phyloP scores from a whole-genome alignment of 2,329 filamentous ascomycete genomes.

The Periconia macrospinosa region DNA sequence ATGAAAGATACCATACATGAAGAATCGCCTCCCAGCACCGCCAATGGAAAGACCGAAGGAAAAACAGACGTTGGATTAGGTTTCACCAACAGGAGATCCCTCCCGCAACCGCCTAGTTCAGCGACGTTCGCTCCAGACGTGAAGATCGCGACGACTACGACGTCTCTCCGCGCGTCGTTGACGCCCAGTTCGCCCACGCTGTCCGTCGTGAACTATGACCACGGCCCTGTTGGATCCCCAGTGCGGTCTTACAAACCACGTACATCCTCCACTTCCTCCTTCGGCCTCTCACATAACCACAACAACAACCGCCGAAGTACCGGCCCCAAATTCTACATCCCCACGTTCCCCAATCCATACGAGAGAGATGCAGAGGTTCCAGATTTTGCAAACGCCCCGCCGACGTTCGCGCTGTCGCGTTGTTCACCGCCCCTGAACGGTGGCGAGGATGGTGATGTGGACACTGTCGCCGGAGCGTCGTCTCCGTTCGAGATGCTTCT shows the following conservation, averaged over 20 bases:
- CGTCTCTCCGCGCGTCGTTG: conserved; percentile 41
- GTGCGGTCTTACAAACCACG: conserved; percentile 7
- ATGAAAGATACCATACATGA: conserved; percentile 43
- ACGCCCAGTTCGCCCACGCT: conserved; percentile 46
- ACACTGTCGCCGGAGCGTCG: conserved; percentile 17
- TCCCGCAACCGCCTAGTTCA: conserved; percentile 30
- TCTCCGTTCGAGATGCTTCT: conserved; percentile 23
- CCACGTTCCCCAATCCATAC: conserved; percentile 70
- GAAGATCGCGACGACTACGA: conserved; percentile 27
- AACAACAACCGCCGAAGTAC: conserved; percentile 27
- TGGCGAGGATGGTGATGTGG: conserved; percentile 3
- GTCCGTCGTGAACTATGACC: conserved; percentile 38
- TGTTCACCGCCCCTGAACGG: conserved; percentile 4
- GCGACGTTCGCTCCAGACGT: conserved; percentile 41
- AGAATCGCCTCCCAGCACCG: conserved; percentile 27
- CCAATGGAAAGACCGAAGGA: conserved; percentile 6
- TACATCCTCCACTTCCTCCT: conserved; percentile 9
- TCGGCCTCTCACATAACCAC: no score
- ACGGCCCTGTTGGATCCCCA: conserved; percentile 21
- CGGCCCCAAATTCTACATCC: conserved; percentile 39
- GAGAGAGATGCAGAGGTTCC: conserved; percentile 76
- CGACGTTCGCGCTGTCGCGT: conserved; percentile 59
- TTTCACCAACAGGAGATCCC: conserved; percentile 18
- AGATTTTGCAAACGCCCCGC: conserved; percentile 48
- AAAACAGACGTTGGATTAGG: conserved; percentile 12